A percentile compares a stretch with the other conserved stretches of the same genome.
phyloP scores from a whole-genome alignment of 352 stramenopile species.

The Globisporangium emineosum region DNA sequence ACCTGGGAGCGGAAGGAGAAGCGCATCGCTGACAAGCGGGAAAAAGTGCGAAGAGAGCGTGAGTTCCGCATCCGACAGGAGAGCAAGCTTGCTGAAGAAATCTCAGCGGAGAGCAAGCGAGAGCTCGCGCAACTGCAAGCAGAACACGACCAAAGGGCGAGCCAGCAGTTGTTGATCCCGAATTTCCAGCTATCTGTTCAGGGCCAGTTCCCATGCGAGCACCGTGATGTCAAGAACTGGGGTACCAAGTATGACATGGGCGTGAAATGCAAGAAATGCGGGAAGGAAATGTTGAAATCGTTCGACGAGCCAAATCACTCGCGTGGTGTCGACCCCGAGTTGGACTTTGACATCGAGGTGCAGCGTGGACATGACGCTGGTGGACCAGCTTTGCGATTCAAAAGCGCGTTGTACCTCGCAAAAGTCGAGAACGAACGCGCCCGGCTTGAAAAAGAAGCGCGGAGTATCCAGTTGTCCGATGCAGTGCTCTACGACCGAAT shows the following conservation, averaged over 20 bases:
- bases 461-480: constrained; percentile 49
- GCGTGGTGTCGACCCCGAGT: constrained; percentile 37
- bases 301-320: constrained; percentile 51
- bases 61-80: constrained; percentile 56
- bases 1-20: constrained; percentile 69
- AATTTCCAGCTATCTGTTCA: constrained; percentile 47
- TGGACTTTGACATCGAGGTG: constrained; percentile 49
- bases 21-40: constrained; percentile 39
- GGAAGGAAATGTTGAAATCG: constrained; percentile 61
- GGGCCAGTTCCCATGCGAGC: constrained; percentile 49
- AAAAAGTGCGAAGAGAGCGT: constrained; percentile 41
- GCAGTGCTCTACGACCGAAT: constrained; percentile 54
- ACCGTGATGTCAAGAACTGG: constrained; percentile 62
- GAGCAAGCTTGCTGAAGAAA: constrained; percentile 33
- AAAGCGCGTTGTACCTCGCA: constrained; percentile 32
- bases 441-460: constrained; percentile 67
- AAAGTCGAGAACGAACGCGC: constrained; percentile 57
- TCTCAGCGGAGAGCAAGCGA: constrained; percentile 30
- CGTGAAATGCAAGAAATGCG: constrained; percentile 56
- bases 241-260: constrained; percentile 58
- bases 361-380: constrained; percentile 49
- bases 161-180: constrained; percentile 47
- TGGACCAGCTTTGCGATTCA: constrained; percentile 35
- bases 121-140: constrained; percentile 30
- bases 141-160: constrained; percentile 24